Evolutionary conservation across 2,329 filamentous ascomycete genomes (phyloP).

Genomic region (Paecilomyces dactylethromorphus): DNA sequence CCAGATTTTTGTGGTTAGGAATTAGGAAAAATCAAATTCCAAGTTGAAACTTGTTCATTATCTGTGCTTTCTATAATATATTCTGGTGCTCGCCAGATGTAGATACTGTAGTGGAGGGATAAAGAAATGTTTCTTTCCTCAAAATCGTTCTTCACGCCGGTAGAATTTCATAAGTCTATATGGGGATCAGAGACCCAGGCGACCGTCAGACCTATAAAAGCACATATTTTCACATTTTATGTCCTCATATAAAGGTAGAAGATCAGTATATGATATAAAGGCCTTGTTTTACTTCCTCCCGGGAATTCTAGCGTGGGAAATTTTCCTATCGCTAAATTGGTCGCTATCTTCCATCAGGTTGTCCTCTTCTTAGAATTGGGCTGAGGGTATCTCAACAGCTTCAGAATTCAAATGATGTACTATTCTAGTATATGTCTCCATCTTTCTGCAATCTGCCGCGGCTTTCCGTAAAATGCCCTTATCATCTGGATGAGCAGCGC

Average conservation of each 20-base stretch:
- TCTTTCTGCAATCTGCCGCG: no score
- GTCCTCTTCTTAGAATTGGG: no score
- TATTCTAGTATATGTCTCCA: no score
- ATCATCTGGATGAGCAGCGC: no score
- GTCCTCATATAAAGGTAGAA: no score
- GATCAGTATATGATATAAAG: no score
- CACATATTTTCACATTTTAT: no score
- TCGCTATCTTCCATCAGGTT: background rate
- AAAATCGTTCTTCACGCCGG: background rate
- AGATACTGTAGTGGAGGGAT: background rate
- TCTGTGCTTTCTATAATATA: background rate
- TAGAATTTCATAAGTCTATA: background rate
- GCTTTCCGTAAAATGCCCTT: no score
- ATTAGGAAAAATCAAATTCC: background rate
- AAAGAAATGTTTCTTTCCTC: background rate
- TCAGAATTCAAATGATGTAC: no score
- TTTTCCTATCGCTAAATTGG: background rate
- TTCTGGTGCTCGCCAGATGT: background rate
- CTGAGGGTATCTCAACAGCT: no score
- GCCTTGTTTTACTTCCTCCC: no score
- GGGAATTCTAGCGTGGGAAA: no score
- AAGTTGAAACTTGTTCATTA: background rate
- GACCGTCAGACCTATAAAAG: background rate
- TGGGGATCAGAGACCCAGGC: background rate
- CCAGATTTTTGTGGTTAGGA: background rate